phyloP scores from a whole-genome alignment of 805 yeast genomes.

The Hanseniaspora vineae region DNA sequence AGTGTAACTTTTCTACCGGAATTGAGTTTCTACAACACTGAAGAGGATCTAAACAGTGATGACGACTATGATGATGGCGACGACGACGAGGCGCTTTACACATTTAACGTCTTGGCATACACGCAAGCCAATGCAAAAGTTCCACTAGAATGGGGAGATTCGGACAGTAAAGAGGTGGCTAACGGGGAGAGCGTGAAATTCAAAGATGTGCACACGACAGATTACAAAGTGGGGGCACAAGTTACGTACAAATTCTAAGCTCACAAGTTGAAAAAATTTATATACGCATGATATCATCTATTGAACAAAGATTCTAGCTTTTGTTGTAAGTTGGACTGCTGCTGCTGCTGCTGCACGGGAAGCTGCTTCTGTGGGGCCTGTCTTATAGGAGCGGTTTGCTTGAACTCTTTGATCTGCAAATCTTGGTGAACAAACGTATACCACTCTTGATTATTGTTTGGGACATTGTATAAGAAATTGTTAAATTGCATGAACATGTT shows the following conservation, averaged over 20 bases:
- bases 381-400: constrained; percentile 5
- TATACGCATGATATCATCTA: constrained; percentile 6
- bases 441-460: constrained; percentile 18
- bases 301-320: constrained; percentile 13
- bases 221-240: constrained; percentile 58
- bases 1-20: constrained; percentile 78
- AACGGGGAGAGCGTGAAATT: constrained; percentile 60
- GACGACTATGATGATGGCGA: background rate
- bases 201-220: constrained; percentile 50
- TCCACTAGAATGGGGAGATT: constrained; percentile 78
- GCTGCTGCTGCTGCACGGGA: constrained; percentile 3
- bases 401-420: constrained; percentile 11
- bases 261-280: too few species aligned
- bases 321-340: constrained; percentile 7
- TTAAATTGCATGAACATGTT: constrained; percentile 3
- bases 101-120: constrained; percentile 76
- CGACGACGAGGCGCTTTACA: constrained; percentile 36
- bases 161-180: constrained; percentile 44
- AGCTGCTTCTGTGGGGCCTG: constrained; percentile 1
- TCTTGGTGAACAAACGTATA: constrained; percentile 15
- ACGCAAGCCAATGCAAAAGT: constrained; percentile 57
- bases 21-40: constrained; percentile 24
- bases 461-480: constrained; percentile 25
- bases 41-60: background rate
- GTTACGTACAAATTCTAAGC: constrained; percentile 33